A percentile compares a stretch with the other conserved stretches of the same genome.
These are phyloP conservation scores for Cladosporium sphaerospermum DNA, from an alignment of 2,329 filamentous ascomycete species.

Conservation along the genomic window DNA sequence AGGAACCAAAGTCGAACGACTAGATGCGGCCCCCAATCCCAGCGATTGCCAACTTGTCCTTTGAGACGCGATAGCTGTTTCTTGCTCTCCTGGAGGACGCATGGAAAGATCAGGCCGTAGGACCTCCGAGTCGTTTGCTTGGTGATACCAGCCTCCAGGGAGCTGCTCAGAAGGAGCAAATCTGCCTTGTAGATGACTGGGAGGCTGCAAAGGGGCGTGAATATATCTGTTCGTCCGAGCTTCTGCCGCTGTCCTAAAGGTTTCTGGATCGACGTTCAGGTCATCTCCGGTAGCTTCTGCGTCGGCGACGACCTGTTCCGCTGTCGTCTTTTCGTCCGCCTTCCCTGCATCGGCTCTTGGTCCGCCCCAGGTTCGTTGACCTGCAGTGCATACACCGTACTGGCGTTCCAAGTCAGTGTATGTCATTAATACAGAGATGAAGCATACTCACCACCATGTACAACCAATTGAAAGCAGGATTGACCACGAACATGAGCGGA, in stretches of 20 bases:
- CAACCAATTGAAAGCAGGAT: conserved; percentile 96
- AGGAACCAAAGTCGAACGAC: conserved; percentile 33
- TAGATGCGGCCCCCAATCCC: conserved; percentile 39
- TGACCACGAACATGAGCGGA: conserved; percentile 88
- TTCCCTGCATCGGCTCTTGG: conserved; percentile 82
- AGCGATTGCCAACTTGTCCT: conserved; percentile 46
- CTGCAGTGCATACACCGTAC: conserved; percentile 90
- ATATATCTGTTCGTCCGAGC: conserved; percentile 39
- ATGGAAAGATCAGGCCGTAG: conserved; percentile 47
- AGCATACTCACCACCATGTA: conserved; percentile 64
- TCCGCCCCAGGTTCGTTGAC: conserved; percentile 91
- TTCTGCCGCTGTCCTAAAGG: conserved; percentile 58
- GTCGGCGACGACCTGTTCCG: conserved; percentile 75
- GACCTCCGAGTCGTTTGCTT: conserved; percentile 61
- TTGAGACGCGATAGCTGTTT: conserved; percentile 9
- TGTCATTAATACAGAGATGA: no score
- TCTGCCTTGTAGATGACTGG: conserved; percentile 67
- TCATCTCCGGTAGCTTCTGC: conserved; percentile 77
- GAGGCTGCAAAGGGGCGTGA: conserved; percentile 58
- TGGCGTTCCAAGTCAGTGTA: neutral
- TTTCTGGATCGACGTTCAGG: conserved; percentile 81
- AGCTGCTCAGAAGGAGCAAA: conserved; percentile 67
- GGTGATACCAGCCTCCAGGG: conserved; percentile 62
- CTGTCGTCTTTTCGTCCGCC: conserved; percentile 68
- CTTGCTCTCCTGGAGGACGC: conserved; percentile 27